Evolutionary conservation across 1,139 yeast species (phyloP), one percentile per base, ranked within the genome.

Genomic region (Taphrina pruni): DNA sequence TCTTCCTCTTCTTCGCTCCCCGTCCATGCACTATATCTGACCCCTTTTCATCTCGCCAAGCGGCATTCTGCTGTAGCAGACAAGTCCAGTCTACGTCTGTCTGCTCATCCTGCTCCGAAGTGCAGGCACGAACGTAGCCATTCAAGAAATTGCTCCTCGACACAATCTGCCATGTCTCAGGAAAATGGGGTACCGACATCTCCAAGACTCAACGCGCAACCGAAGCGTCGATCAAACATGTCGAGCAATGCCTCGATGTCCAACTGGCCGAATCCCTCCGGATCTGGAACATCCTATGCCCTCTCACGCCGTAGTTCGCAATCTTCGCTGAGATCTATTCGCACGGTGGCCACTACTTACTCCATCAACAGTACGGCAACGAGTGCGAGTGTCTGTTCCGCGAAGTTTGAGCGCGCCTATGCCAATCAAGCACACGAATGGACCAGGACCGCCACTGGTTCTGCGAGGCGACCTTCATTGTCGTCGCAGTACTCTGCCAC

Each of bases 361-460:
- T 58, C 62, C 7, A 41, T 58, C 62, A 58, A 58, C 62, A 58
- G 62, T 36, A 36, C 62, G 11, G 62, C 62, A 12, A 58, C 62
- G n/a, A 58, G 62, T 41, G 26, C 62, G 39, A 58, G 62, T 45
- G 43, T 58, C 14, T 45, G 62, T 32, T 58, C 62, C 8, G 62
- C 62, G 4, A 58, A 58, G 26, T 58, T 58, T 35, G 62, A 58
- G 26, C 14, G 54, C 26, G 62, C 62, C 21, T 58, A 45, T 58
- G 62, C 52, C 39, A 58, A 46, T 26, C 62, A 58, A 39, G 43
- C 62, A 6, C 62, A 46, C 26, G 46, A 58, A 32, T 58, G 62
- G 62, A 58, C 62, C 39, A 21, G 35, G 20, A 26, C 41, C 1
- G 38, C 14, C 8, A 35, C 62, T 14, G 21, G 41, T 7, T 14